Base-by-base conservation (phyloP, 257 asterid genomes). In the Nicotiana obtusifolia region DNA sequence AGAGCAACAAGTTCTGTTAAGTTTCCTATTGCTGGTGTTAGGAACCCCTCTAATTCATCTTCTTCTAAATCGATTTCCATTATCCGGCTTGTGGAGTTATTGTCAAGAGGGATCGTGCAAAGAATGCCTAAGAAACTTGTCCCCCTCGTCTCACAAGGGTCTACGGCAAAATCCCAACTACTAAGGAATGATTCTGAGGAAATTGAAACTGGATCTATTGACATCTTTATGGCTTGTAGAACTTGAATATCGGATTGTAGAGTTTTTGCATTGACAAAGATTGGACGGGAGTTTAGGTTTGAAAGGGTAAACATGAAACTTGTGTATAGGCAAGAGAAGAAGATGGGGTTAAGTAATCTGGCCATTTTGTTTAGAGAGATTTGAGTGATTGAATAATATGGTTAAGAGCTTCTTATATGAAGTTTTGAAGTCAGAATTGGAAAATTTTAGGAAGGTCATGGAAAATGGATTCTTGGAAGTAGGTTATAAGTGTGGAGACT, bases 21-120 rank as follows among this genome's bases (percentile, higher is more conserved):
- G 81, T 85, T 85, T 22, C 91, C 93, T 15, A 88, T 69, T 5
- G 71, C 52, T 3, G 91, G 88, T 24, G 88, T 82, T 52, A 90
- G 61, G 80, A 88, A 90, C 3, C 93, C 90, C 71, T 90, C 93
- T 8, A 90, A 80, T 22, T 87, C 90, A 17, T 90, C 93, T 5
- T 87, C 92, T 76, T 90, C 92, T 4, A 90, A 87, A 61, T 87
- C 86, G 22, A 90, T 84, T 61, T 41, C 90, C 0, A 79, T 64
- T 15, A 90, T 78, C 9, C 90, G 84, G 80, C 83, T 67, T 65
- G 86, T 76, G 52, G 89, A 60, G 35, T 88, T 75, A 16, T 37
- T 90, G 69, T 75, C 81, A 5, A 82, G 85, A 20, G 89, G 85
- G 41, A 80, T 35, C 7, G 84, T 76, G n/a, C 89, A 87, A 11